Base-by-base conservation (phyloP, 352 stramenopile species). In the Blastocystis sp. region DNA sequence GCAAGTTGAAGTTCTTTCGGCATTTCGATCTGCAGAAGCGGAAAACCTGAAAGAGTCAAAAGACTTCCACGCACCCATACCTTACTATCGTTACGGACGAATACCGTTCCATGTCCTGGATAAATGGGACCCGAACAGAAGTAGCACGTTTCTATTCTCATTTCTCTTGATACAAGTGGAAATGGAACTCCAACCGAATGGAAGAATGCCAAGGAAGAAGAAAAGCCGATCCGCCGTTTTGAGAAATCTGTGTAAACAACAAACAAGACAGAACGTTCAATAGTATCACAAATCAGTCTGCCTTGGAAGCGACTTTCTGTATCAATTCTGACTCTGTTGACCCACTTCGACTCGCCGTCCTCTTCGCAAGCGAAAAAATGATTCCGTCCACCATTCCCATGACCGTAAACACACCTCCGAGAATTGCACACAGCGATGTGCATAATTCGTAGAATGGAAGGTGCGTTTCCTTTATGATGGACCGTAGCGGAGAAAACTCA, bases 1-100 rank as follows among this genome's bases (percentile, higher is more conserved):
- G 99, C 90, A 96, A 95, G 89, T 98, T 98, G 88, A 99, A 99
- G 89, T 98, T 98, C 87, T 97, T 96, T 92, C 98, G 95, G 91
- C 97, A 99, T 91, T 99, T 99, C 57, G 95, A 98, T 72, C 97
- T 93, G 88, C 97, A 99, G 90, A 99, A 99, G 69, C 94, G 93
- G 89, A 99, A 99, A 72, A 97, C 93, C 88, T 91, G 73, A 16
- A 38, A 27, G 16, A 59, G 3, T 79, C 1, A n/a, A 53, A 18
- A 0, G 0, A 0, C 18, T 21, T 57, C 24, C 21, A 7, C 16
- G 9, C 21, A 42, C 9, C 32, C 57, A 27, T 81, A 91, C 88
- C 91, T 99, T 99, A 89, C 92, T 97, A 91, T 99, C 97, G 88
- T 99, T 99, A 75, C 97, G 92, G 84, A 98, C 96, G 88, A 99